Conservation (phyloP, 352 stramenopile genomes). For the Phytophthora pinifolia region DNA sequence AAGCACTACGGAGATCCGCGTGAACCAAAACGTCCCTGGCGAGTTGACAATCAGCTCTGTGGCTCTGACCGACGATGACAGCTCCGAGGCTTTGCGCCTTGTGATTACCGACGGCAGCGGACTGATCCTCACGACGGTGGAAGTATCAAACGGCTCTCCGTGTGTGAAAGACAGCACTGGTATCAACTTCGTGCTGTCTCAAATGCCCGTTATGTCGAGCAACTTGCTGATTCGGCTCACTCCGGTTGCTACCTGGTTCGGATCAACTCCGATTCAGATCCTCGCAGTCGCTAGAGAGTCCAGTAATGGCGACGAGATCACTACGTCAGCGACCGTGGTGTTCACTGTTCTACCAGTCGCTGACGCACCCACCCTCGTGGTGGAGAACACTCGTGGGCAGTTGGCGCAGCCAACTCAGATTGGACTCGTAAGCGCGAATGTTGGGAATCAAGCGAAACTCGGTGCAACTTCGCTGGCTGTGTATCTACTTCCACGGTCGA, state of each 20-base stretch:
- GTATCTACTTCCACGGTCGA: constrained; percentile 35
- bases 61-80: constrained; percentile 38
- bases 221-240: constrained; percentile 34
- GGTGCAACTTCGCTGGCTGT: constrained; percentile 34
- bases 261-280: constrained; percentile 30
- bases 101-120: constrained; percentile 28
- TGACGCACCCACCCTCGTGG: constrained; percentile 35
- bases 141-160: constrained; percentile 20
- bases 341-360: constrained; percentile 44
- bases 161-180: constrained; percentile 24
- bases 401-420: constrained; percentile 34
- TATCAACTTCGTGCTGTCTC: constrained; percentile 31
- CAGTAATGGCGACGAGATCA: constrained; percentile 19
- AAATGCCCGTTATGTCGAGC: constrained; percentile 10
- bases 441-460: constrained; percentile 36
- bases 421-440: constrained; percentile 33
- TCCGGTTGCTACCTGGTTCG: constrained; percentile 36
- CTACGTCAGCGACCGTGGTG: constrained; percentile 14
- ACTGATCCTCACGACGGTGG: constrained; percentile 23
- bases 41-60: constrained; percentile 36
- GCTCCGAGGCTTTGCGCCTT: constrained; percentile 42
- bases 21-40: constrained; percentile 37
- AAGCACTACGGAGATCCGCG: constrained; percentile 14
- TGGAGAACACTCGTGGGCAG: constrained; percentile 40
- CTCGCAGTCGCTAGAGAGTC: constrained; percentile 39